phyloP scores from a whole-genome alignment of 2,329 filamentous ascomycete species.

The Malbranchea zuffiana region DNA sequence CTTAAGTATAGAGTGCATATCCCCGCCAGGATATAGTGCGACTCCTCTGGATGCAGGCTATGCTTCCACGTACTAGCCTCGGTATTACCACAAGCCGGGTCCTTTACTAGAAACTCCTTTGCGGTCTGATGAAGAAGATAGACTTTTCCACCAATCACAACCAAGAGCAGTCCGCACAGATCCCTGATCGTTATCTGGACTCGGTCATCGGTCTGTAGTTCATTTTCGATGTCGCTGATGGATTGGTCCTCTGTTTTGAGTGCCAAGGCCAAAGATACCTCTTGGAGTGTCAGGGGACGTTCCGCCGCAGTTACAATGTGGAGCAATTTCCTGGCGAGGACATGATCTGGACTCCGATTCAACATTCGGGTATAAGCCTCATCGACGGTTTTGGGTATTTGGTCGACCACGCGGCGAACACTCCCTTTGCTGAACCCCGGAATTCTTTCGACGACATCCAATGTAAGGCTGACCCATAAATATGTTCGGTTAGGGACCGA shows the following conservation, averaged over 20 bases:
- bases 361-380: slow-evolving; percentile 29
- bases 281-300: slow-evolving; percentile 25
- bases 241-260: slow-evolving; percentile 7
- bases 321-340: slow-evolving; percentile 24
- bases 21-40: background rate
- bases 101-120: slow-evolving; percentile 28
- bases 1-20: background rate
- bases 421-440: slow-evolving; percentile 13
- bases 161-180: slow-evolving; percentile 30
- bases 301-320: slow-evolving; percentile 27
- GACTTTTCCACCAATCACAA: slow-evolving; percentile 23
- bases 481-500: slow-evolving; percentile 28
- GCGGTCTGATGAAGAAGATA: slow-evolving; percentile 35
- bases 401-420: slow-evolving; percentile 14
- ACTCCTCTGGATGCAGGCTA: background rate
- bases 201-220: slow-evolving; percentile 11
- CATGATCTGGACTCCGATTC: slow-evolving; percentile 17
- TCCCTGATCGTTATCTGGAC: slow-evolving; percentile 18
- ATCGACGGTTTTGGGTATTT: slow-evolving; percentile 19
- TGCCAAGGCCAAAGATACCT: slow-evolving; percentile 24
- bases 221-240: slow-evolving; percentile 9
- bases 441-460: slow-evolving; percentile 22
- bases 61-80: background rate
- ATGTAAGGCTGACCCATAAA: slow-evolving; percentile 30
- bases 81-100: background rate